Base-by-base conservation (phyloP, 306 rosid genomes). In the Vigna reflexopilosa region DNA sequence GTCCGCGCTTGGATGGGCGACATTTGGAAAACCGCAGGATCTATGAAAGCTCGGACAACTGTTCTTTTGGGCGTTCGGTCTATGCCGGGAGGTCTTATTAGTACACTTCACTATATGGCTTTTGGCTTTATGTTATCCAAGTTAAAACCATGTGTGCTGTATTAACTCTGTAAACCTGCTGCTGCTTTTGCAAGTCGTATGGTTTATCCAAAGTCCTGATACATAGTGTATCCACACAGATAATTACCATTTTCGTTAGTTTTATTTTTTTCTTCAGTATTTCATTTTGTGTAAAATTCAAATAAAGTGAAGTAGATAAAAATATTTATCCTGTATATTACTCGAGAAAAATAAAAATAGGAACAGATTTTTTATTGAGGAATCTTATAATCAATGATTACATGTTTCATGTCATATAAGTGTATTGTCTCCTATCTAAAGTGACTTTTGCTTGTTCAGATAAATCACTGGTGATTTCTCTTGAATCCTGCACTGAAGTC, bases 401-500 rank as follows among this genome's bases (percentile, higher is more conserved):
- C 24, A 59, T 13, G 50, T 49, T 52, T 45, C 40, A 28, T 74
- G 48, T 12, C 15, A 10, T 45, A 2, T 62, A 15, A 12, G 32
- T 72, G 56, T 55, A 52, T 65, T 80, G 45, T 61, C 49, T 36
- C 72, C 38, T 45, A 75, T 71, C 72, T 70, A 58, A 65, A 64
- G 56, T 56, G 48, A 30, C n/a, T 70, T 83, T 59, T 74, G 12
- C 83, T 87, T 82, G 73, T 77, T 65, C 82, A 82, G 86, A 75
- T 81, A 86, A 81, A 62, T 72, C 74, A 22, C 58, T 45, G 36
- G 26, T 30, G 67, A 67, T 67, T 73, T 80, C 82, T 73, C 22
- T 58, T 52, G 83, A 81, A 62, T 77, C 78, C 72, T 17, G 68
- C 73, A 75, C 85, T 91, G 90, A 88, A 76, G 86, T 84, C 65